phyloP scores from a whole-genome alignment of 2,329 filamentous ascomycete genomes.

The Phaeosphaeriaceae sp. region DNA sequence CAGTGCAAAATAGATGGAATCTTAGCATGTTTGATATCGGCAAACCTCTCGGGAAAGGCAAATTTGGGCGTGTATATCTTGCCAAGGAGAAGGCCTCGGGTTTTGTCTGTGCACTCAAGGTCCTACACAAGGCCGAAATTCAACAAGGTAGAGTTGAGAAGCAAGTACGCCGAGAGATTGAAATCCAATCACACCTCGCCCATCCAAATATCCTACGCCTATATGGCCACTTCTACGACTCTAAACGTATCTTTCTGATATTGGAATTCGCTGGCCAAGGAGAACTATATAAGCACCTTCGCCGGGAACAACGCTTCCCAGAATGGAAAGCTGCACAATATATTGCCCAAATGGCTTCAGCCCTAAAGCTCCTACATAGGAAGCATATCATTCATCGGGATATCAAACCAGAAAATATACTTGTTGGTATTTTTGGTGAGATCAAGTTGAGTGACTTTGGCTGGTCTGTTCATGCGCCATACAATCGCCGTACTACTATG shows the following conservation, averaged over 20 bases:
- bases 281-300: constrained; percentile 86
- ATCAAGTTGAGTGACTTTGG: constrained; percentile 99
- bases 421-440: constrained; percentile 94
- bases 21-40: constrained; percentile 95
- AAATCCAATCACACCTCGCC: constrained; percentile 86
- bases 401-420: constrained; percentile 97
- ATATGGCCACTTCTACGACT: constrained; percentile 88
- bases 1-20: constrained; percentile 68
- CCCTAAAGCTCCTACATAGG: constrained; percentile 87
- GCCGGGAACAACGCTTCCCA: constrained; percentile 78
- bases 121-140: constrained; percentile 82
- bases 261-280: constrained; percentile 86
- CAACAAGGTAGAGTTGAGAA: constrained; percentile 83
- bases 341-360: constrained; percentile 86
- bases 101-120: constrained; percentile 86
- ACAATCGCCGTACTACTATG: constrained; percentile 91
- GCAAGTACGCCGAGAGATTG: constrained; percentile 85
- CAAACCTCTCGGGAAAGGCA: constrained; percentile 83
- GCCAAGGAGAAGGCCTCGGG: constrained; percentile 78
- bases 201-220: constrained; percentile 85
- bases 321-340: constrained; percentile 89
- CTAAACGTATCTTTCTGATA: constrained; percentile 85
- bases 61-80: constrained; percentile 86
- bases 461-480: constrained; percentile 97
- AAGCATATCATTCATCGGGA: constrained; percentile 98